Evolutionary conservation across 768 basidiomycete genomes (phyloP), one percentile per base, ranked within the genome.

Genomic region (Leucosporidium yakuticum): DNA sequence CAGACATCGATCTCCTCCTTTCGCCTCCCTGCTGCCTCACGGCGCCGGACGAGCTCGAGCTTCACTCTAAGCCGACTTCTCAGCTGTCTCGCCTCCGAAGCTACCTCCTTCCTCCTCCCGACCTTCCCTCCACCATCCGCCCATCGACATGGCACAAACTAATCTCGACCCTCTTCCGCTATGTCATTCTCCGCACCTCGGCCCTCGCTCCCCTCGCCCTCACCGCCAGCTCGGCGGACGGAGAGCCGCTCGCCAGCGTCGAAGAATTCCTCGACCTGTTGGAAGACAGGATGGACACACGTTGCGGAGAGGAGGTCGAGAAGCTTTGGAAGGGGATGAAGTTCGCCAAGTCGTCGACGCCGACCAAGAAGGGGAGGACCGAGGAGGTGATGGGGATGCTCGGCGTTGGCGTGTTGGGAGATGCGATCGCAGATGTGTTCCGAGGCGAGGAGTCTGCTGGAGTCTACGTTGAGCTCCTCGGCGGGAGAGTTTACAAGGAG

Each of bases 281-380:
- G 54, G 70, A 72, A 32, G 15, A 44, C 14, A 29, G 56, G 23
- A 44, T 27, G 25, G 29, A 34, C 19, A 23, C 14, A 8, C 21
- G 29, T 14, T 49, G 60, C 31, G 25, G 48, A 7, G 29, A 27
- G 53, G 34, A 49, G 15, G n/a, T 67, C 19, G 59, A 50, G 50
- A 20, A 29, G 17, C 57, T 73, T 23, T 73, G 71, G 71, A n/a
- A 25, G n/a, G 71, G 53, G 3, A 55, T 73, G 31, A 69, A 73
- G 60, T 73, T 69, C 14, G 64, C 67, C 21, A 55, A 14, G 21
- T 34, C 44, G 4, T 48, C 69, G 23, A 4, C 59, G 23, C 25
- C 27, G 51, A 27, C 15, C 9, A 27, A 31, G 12, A 21, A 27
- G 20, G 53, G 61, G 0, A 49, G 39, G 51, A 27, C 11, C 5